Conservation (phyloP, 495 filamentous ascomycete genomes). For the Trichoderma gamsii region DNA sequence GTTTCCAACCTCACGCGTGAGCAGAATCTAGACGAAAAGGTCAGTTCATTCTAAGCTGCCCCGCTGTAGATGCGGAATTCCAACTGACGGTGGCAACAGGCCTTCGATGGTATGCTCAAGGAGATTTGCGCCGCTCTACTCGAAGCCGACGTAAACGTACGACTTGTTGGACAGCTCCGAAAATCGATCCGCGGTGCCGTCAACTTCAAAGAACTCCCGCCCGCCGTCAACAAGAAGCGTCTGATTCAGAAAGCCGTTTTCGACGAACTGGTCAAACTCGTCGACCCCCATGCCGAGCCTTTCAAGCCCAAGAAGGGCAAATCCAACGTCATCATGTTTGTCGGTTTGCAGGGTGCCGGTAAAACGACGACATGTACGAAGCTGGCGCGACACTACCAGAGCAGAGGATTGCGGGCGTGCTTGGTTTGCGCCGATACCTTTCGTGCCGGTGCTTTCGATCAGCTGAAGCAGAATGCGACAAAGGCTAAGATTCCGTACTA, state of each 20-base stretch:
- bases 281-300: constrained; percentile 90
- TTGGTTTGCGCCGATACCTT: constrained; percentile 98
- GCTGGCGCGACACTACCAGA: constrained; percentile 89
- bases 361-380: constrained; percentile 99
- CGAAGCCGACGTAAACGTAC: constrained; percentile 93
- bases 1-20: constrained; percentile 90
- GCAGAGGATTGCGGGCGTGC: constrained; percentile 86
- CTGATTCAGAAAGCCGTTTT: constrained; percentile 97
- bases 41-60: constrained; percentile 26
- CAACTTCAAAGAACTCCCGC: constrained; percentile 85
- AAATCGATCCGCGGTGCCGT: constrained; percentile 87
- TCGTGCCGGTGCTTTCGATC: constrained; percentile 95
- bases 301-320: constrained; percentile 98
- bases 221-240: constrained; percentile 93
- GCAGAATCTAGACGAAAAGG: constrained; percentile 93
- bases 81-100: constrained; percentile 44
- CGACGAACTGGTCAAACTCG: constrained; percentile 90
- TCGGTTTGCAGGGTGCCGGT: constrained; percentile 91
- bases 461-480: constrained; percentile 96
- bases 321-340: constrained; percentile 97
- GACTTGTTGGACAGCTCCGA: constrained; percentile 84
- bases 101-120: constrained; percentile 96
- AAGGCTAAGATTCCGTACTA: constrained; percentile 99
- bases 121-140: constrained; percentile 91
- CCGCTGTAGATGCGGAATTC: not conserved